Evolutionary conservation across 177 flowering plant genomes (phyloP), one percentile per base, ranked within the genome.

Genomic region (Tripterygium wilfordii): DNA sequence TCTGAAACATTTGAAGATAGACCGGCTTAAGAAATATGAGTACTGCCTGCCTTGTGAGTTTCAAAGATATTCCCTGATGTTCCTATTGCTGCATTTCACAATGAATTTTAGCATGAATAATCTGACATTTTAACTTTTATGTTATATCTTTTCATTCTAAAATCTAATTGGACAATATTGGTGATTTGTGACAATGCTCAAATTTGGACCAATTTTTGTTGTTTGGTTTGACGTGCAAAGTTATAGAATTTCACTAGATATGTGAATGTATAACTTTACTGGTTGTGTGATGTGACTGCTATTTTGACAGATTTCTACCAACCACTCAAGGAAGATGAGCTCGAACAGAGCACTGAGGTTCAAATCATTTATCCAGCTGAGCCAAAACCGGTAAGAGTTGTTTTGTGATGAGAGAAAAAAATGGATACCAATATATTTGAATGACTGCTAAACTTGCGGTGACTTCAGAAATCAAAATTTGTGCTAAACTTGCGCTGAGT

Each of bases 11-110:
- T 48, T 89, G 82, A 92, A 88, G 74, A 21, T 68, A 46, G 98
- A 92, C 0, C 91, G 89, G 1, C 30, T 88, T 22, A 92, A 83
- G 79, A 79, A 80, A 59, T 92, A 62, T 66, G 94, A 88, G 50
- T 92, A 92, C 48, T 92, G 96, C 70, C 54, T 92, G 53, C 98
- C 98, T 35, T 86, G 98, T 92, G 54, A 76, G 96, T 76, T 37
- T 9, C 30, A 20, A 27, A 22, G 21, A 36, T 33, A 23, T 36
- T 33, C 22, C 3, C 8, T 19, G 4, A 7, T 26, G 15, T 35
- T 16, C 36, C 5, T 20, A 0, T 30, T 30, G 33, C 12, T 6
- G 33, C 8, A 6, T 30, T 30, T 30, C 33, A 30, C 33, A 30
- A 30, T 7, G 7, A 30, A 30, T 30, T 30, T 12, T 30, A 12